Evolutionary conservation across 2,329 filamentous ascomycete species (phyloP), one percentile per base, ranked within the genome.

Genomic region (Aspergillus novoparasiticus): DNA sequence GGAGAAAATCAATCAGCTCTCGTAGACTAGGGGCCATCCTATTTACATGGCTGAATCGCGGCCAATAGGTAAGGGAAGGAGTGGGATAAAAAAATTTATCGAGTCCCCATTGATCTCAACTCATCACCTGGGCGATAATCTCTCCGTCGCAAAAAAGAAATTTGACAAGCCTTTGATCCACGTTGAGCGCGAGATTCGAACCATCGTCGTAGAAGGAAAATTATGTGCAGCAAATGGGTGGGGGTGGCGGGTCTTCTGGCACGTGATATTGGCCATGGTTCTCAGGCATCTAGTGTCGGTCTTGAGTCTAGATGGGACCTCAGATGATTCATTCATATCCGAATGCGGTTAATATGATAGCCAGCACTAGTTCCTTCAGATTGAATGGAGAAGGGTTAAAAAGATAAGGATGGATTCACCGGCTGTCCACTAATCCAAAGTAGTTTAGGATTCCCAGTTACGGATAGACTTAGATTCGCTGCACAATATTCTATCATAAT

Each of bases 1-100:
- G 78, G 61, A 89, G 71, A 75, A 82, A 85, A 71, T 87, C 82
- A 65, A 89, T 80, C 67, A 89, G 76, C 57, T 83, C 81, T 71
- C 87, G 86, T 64, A 87, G 78, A 60, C 83, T 83, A 63, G 76
- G 78, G 59, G 78, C 80, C 83, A 84, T 84, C 46, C 58, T 67
- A 41, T 58, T 50, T 59, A 64, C 69, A 69, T 69, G 53, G 58
- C 62, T 63, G 41, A 43, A 39, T 41, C 41, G 32, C 23, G 26
- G 30, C 57, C 62, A 60, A 48, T 45, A 8, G 23, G 19, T 28
- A 34, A 26, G 36, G 19, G 41, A 56, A 30, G 28, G 43, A 43
- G 60, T 60, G 64, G 64, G 59, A 56, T 55, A 58, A 41, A 54
- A 50, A 45, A 45, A 6, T 48, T 50, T 28, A 43, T 32, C 11